A percentile compares a stretch with the other conserved stretches of the same genome.
Evolutionary conservation across 805 yeast species (phyloP).

Genomic region (Kregervanrija fluxuum): DNA sequence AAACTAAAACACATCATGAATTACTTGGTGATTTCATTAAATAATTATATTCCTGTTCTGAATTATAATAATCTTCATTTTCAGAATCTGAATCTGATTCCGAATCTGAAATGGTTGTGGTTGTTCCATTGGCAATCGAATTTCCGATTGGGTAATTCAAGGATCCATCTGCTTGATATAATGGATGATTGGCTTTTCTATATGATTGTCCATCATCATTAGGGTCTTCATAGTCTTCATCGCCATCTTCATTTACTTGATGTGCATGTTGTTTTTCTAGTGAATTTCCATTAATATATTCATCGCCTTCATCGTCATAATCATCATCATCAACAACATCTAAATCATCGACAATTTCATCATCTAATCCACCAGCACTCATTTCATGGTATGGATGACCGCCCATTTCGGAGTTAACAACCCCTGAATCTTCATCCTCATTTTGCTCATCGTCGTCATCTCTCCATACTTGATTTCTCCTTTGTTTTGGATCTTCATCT

Average conservation of each 20-base stretch:
- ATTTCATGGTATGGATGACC: constrained; percentile 30
- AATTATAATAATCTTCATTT: no score
- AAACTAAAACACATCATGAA: no score
- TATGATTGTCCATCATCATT: constrained; percentile 77
- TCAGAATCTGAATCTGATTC: constrained; percentile 20
- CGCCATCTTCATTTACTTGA: constrained; percentile 17
- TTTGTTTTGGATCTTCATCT: constrained; percentile 31
- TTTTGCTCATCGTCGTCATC: constrained; percentile 2
- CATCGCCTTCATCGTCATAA: constrained; percentile 25
- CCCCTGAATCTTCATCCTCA: constrained; percentile 2
- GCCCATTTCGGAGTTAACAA: constrained; percentile 23
- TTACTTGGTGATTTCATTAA: no score
- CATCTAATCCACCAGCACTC: constrained; percentile 30
- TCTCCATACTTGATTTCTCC: constrained; percentile 3
- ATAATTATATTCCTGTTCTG: no score
- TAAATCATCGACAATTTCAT: constrained; percentile 35
- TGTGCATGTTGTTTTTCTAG: no score
- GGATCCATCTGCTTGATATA: constrained; percentile 43
- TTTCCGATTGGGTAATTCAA: constrained; percentile 17
- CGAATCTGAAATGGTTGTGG: neutral
- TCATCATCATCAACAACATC: constrained; percentile 40
- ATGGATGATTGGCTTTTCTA: constrained; percentile 51
- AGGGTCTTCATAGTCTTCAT: constrained; percentile 71
- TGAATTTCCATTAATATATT: neutral
- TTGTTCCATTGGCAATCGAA: constrained; percentile 12